A percentile compares a stretch with the other conserved stretches of the same genome.
Conservation (phyloP, 208 protist genomes). For the Acanthamoeba royreba region DNA sequence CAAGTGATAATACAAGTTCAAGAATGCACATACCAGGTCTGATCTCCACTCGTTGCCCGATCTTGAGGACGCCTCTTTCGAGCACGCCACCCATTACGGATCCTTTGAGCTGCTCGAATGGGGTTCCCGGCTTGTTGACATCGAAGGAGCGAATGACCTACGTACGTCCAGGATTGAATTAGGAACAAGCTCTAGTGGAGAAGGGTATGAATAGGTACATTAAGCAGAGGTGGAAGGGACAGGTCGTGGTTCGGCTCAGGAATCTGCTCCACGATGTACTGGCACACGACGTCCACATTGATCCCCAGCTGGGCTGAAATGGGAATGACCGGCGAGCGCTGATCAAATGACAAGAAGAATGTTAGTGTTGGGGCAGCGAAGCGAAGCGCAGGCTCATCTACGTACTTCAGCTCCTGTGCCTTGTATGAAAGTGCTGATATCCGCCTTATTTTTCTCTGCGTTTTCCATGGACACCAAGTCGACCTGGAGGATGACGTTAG, state of each 20-base stretch:
- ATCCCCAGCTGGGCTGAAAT: neutral
- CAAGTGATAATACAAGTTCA: too few species aligned
- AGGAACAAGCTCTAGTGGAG: neutral
- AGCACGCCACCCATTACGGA: neutral
- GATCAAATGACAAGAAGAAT: neutral
- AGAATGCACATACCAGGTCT: neutral
- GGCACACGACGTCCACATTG: neutral
- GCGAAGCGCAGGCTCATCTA: neutral
- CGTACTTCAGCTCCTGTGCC: neutral
- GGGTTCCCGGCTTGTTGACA: neutral
- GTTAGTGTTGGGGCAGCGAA: too few species aligned
- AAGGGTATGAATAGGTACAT: neutral
- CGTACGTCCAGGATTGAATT: neutral
- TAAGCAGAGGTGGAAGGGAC: neutral
- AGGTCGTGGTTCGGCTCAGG: neutral
- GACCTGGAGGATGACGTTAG: too few species aligned
- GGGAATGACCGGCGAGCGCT: neutral
- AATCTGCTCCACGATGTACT: conserved; percentile 2
- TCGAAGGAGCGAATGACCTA: neutral
- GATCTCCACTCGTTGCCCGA: neutral
- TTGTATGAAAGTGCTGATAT: neutral
- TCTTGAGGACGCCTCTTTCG: neutral
- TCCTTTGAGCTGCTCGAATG: neutral
- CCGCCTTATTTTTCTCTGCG: neutral
- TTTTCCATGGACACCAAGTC: neutral